phyloP scores from a whole-genome alignment of 768 basidiomycete genomes.

The Lyophyllum shimeji region DNA sequence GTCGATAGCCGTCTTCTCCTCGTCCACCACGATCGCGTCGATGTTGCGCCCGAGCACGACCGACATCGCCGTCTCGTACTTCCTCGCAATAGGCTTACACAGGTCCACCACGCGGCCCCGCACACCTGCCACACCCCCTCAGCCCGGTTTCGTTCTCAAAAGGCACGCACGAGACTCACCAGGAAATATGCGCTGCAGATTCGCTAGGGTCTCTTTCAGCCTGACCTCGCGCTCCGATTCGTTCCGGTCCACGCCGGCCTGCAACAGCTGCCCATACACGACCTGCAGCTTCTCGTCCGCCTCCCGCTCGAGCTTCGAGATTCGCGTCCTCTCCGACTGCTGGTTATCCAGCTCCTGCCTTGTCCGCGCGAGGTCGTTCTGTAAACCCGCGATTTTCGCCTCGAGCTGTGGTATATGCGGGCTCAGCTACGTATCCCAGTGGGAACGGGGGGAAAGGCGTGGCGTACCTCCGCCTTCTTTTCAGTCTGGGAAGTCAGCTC shows the following conservation, averaged over 20 bases:
- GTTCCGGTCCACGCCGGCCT: conserved; percentile 86
- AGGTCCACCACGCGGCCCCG: conserved; percentile 91
- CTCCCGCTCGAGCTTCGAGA: conserved; percentile 84
- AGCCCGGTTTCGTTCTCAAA: not conserved
- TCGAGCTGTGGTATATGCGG: conserved; percentile 54
- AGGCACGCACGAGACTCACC: conserved; percentile 40
- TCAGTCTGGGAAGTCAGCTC: conserved; percentile 49
- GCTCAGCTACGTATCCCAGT: not conserved
- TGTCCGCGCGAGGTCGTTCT: conserved; percentile 59
- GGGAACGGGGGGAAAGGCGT: not conserved
- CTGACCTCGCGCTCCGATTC: conserved; percentile 83
- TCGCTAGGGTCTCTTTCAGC: conserved; percentile 83
- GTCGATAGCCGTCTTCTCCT: conserved; percentile 95
- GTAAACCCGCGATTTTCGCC: conserved; percentile 51
- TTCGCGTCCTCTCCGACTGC: conserved; percentile 77
- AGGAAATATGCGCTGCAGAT: conserved; percentile 86
- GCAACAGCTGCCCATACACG: conserved; percentile 79
- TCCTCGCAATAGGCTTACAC: conserved; percentile 90
- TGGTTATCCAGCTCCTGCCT: conserved; percentile 84
- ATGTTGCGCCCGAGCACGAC: conserved; percentile 93
- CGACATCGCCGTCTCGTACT: conserved; percentile 90
- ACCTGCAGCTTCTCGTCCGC: conserved; percentile 88
- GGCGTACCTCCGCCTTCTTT: conserved; percentile 59
- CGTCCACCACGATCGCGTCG: conserved; percentile 94
- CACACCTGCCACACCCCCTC: conserved; percentile 57